Conservation (phyloP, 306 rosid species). For the Erythrophleum fordii region DNA sequence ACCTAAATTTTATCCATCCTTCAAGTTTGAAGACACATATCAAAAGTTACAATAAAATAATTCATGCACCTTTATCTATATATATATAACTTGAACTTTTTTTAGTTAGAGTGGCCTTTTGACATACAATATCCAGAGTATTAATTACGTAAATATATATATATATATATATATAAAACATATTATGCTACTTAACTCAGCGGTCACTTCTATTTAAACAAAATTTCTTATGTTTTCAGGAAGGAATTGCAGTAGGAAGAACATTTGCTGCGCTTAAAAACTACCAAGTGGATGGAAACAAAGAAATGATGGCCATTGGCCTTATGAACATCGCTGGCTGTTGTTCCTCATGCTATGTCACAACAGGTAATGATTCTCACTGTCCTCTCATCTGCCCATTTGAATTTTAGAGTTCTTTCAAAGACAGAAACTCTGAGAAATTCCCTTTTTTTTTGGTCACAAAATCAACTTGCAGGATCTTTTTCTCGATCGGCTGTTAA, state of each 20-base stretch:
- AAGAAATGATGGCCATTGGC: slow-evolving; percentile 99
- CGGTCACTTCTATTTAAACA: background rate
- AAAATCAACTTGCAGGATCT: slow-evolving; percentile 68
- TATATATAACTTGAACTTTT: background rate
- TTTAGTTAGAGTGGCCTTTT: background rate
- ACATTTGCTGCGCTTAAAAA: slow-evolving; percentile 86
- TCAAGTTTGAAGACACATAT: background rate
- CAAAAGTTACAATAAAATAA: background rate
- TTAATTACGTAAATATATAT: no score
- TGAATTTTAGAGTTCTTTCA: background rate
- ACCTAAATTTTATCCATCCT: no score
- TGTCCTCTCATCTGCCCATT: slow-evolving; percentile 33
- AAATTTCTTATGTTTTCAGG: slow-evolving; percentile 49
- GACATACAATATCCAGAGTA: no score
- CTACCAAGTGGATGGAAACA: slow-evolving; percentile 99
- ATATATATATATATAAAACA: no score
- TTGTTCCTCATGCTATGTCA: slow-evolving; percentile 92
- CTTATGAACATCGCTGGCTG: slow-evolving; percentile 95
- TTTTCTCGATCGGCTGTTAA: slow-evolving; percentile 97
- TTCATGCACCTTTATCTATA: no score
- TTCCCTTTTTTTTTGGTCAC: background rate
- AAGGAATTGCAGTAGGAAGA: slow-evolving; percentile 99
- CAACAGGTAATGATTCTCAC: slow-evolving; percentile 62
- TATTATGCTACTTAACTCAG: background rate
- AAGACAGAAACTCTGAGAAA: slow-evolving; percentile 1